Evolutionary conservation across 208 protist genomes (phyloP).

Genomic region (Crithidia brevicula): DNA sequence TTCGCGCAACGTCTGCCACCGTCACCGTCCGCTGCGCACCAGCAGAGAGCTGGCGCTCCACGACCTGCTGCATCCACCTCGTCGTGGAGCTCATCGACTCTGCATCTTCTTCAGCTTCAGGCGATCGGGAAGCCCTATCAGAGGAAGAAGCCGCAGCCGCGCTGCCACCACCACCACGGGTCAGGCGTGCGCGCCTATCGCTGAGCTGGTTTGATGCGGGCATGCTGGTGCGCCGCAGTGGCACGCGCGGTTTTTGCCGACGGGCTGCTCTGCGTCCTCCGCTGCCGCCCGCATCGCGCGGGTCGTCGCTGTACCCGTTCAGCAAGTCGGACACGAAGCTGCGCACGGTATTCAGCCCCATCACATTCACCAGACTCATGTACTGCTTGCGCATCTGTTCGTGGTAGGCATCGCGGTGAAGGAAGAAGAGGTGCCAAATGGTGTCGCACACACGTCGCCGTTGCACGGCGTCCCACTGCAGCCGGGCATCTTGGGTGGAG

Average conservation of each 20-base stretch:
- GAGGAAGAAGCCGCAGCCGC: neutral
- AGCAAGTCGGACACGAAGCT: constrained; percentile 76
- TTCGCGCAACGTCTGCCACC: constrained; percentile 29
- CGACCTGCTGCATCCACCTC: constrained; percentile 19
- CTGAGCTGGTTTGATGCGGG: neutral
- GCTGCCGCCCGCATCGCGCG: neutral
- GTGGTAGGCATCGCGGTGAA: constrained; percentile 71
- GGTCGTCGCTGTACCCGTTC: constrained; percentile 32
- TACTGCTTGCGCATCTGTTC: constrained; percentile 63
- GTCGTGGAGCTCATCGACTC: constrained; percentile 2
- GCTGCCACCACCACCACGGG: neutral
- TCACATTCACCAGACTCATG: constrained; percentile 73
- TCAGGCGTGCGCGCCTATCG: neutral
- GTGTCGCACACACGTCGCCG: constrained; percentile 56
- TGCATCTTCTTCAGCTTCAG: neutral
- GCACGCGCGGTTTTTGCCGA: constrained; percentile 48
- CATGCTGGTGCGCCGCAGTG: constrained; percentile 28
- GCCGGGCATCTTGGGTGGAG: constrained; percentile 67
- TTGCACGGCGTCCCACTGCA: constrained; percentile 72
- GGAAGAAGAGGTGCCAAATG: constrained; percentile 69
- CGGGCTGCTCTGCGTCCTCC: constrained; percentile 13
- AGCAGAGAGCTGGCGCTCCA: neutral
- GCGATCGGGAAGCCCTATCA: neutral
- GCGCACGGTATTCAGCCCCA: constrained; percentile 73
- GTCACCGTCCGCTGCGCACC: constrained; percentile 13